Conservation (phyloP, 257 asterid species). For the Mitragyna speciosa region DNA sequence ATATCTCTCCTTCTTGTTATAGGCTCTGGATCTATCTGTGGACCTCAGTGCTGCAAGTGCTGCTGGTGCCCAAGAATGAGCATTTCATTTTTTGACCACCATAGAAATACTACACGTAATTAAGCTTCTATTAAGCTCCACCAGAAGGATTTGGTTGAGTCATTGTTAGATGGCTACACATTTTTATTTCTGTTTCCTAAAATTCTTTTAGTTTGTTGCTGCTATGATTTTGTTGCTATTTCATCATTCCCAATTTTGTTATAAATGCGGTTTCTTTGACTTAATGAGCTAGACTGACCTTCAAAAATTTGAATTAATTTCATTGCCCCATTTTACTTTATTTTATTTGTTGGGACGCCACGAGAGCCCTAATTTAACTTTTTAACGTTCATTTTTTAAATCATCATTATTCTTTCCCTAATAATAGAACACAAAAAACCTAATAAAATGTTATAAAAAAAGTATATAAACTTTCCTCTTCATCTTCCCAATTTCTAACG, state of each 20-base stretch:
- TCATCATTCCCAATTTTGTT: not conserved
- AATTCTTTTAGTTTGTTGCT: not conserved
- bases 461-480: too few species aligned
- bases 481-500: too few species aligned
- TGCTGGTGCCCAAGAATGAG: constrained; percentile 50
- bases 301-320: too few species aligned
- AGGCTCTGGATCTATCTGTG: constrained; percentile 90
- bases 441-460: too few species aligned
- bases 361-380: too few species aligned
- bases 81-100: not conserved
- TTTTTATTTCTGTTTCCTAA: not conserved
- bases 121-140: not conserved
- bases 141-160: not conserved
- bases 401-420: too few species aligned
- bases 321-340: too few species aligned
- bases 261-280: not conserved
- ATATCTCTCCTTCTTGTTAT: not conserved
- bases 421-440: too few species aligned
- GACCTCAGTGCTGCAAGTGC: constrained; percentile 95
- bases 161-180: not conserved
- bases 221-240: not conserved
- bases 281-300: too few species aligned
- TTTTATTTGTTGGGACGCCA: too few species aligned
- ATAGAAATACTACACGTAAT: not conserved
- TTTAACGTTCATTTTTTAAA: too few species aligned